A percentile compares a stretch with the other conserved stretches of the same genome.
Evolutionary conservation across 371 early-diverging fungal genomes (phyloP).

Genomic region (Mortierella sp.): DNA sequence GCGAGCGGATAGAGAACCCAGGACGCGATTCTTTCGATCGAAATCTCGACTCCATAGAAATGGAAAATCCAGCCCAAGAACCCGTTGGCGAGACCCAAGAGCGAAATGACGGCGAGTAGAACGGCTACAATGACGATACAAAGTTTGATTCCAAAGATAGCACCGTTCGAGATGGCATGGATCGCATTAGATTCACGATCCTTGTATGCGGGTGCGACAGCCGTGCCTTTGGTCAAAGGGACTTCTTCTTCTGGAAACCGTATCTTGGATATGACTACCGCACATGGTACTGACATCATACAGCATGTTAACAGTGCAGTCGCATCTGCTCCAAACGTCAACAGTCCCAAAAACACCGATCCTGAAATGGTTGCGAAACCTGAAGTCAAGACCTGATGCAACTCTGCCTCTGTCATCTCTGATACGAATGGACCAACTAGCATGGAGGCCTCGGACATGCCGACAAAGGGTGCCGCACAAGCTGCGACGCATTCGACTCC

Average conservation of each 20-base stretch:
- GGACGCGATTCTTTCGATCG: conserved; percentile 75
- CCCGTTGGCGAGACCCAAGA: conserved; percentile 74
- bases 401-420: conserved; percentile 85
- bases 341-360: conserved; percentile 78
- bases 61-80: conserved; percentile 78
- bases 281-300: conserved; percentile 92
- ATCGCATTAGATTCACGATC: conserved; percentile 79
- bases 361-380: conserved; percentile 93
- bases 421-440: conserved; percentile 83
- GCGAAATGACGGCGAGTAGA: conserved; percentile 77
- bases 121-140: conserved; percentile 78
- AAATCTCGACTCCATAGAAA: conserved; percentile 74
- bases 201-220: conserved; percentile 65
- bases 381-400: conserved; percentile 89
- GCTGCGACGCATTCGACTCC: conserved; percentile 91
- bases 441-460: conserved; percentile 85
- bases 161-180: conserved; percentile 88
- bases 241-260: conserved; percentile 86
- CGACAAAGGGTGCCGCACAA: conserved; percentile 83
- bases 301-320: conserved; percentile 80
- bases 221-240: conserved; percentile 73
- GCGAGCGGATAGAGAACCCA: conserved; percentile 83
- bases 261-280: conserved; percentile 85
- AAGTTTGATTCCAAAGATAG: conserved; percentile 82
- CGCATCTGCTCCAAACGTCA: conserved; percentile 72